Base-by-base conservation (phyloP, 1,139 yeast species). In the Wickerhamomyces sp. region DNA sequence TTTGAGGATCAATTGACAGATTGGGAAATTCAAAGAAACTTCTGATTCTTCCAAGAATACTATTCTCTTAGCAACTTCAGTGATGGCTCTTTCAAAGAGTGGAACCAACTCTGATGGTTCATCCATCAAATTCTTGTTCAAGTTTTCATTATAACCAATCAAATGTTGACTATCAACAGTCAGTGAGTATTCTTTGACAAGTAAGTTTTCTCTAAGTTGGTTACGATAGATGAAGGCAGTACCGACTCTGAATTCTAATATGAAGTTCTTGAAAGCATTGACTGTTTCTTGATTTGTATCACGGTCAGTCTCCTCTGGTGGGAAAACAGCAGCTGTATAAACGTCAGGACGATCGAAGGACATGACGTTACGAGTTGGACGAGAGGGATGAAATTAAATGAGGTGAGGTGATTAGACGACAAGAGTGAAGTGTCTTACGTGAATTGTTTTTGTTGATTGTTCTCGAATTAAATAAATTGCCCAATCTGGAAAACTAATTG, bases 51-150 rank as follows among this genome's bases (percentile, higher is more conserved):
- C 43, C 49, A 56, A 27, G 50, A 51, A 43, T 37, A 54, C 51
- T 40, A 54, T 57, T 51, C 59, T 51, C 83, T 84, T 83, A 7
- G 98, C 98, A 36, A 90, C 91, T 51, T 87, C 95, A 9, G 95
- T 84, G 48, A 90, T 89, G 41, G 98, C 97, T 42, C 67, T 75
- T 64, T 94, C 99, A 59, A 94, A 91, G 46, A 90, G 67, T 1
- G 97, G 96, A 36, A 93, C 80, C 75, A 88, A 80, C 45, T 89
- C 97, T 2, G 85, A 73, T 1, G 99, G 99, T 58, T 88, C 94
- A 60, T 89, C 96, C 45, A 81, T 70, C 52, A 94, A 72, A 55
- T 80, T 79, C 64, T 90, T 93, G 60, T 90, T 91, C 47, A 94
- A 73, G 55, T 88, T 95, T 61, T 90, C 98, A 62, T 89, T 87